Evolutionary conservation across 331 rosid genomes (phyloP).

Genomic region (Pyrus hybrid): DNA sequence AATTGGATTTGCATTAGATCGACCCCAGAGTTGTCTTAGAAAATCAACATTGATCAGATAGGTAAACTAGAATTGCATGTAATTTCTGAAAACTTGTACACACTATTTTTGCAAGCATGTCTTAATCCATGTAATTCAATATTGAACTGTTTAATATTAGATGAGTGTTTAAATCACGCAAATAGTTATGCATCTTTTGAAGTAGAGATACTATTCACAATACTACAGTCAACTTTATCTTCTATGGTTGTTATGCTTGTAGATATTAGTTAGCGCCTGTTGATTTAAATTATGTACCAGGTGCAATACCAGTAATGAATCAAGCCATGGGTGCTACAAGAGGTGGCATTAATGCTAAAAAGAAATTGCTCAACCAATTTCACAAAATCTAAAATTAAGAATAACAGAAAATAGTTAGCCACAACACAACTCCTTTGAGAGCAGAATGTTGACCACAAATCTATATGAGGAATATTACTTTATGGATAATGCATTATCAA

Average conservation of each 20-base stretch:
- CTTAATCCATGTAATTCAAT: not conserved
- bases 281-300: conserved; percentile 26
- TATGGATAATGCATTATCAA: conserved; percentile 29
- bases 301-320: conserved; percentile 74
- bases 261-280: not conserved
- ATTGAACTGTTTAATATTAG: not conserved
- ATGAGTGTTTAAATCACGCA: not conserved
- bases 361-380: not conserved
- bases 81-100: no score
- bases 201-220: not conserved
- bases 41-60: not conserved
- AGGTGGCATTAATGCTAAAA: conserved; percentile 81
- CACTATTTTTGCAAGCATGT: not conserved
- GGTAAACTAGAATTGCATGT: not conserved
- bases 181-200: not conserved
- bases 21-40: not conserved
- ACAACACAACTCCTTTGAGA: not conserved
- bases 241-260: not conserved
- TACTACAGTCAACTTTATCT: not conserved
- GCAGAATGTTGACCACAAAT: not conserved
- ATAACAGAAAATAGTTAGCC: not conserved
- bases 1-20: no score
- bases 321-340: conserved; percentile 93
- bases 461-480: conserved; percentile 27
- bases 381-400: not conserved